A percentile compares a stretch with the other conserved stretches of the same genome.
phyloP scores from a whole-genome alignment of 2,329 filamentous ascomycete species.

The Microdochium nivale region DNA sequence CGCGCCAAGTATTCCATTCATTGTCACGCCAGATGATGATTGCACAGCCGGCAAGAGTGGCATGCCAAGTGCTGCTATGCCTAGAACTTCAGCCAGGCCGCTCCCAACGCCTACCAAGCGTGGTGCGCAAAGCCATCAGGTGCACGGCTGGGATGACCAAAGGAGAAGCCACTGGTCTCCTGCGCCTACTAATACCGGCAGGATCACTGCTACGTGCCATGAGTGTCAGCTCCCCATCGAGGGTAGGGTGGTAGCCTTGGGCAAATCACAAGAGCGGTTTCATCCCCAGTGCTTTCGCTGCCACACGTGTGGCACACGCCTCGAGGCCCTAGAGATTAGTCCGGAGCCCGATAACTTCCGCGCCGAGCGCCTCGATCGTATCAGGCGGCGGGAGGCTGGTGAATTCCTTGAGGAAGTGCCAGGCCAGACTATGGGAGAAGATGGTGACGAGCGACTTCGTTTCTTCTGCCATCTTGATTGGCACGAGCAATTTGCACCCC shows the following conservation, averaged over 20 bases:
- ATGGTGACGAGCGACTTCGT: slow-evolving; percentile 64
- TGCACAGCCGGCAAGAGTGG: slow-evolving; percentile 3
- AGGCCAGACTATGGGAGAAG: slow-evolving; percentile 56
- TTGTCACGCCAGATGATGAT: slow-evolving; percentile 37
- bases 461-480: slow-evolving; percentile 99
- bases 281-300: slow-evolving; percentile 92
- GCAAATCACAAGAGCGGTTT: slow-evolving; percentile 65
- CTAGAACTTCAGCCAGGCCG: slow-evolving; percentile 28
- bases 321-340: slow-evolving; percentile 95
- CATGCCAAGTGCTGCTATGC: slow-evolving; percentile 6
- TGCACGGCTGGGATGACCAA: slow-evolving; percentile 27
- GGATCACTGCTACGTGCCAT: slow-evolving; percentile 67
- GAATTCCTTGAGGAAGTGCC: slow-evolving; percentile 54
- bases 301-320: slow-evolving; percentile 74
- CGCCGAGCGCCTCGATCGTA: slow-evolving; percentile 63
- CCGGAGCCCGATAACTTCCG: slow-evolving; percentile 74
- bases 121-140: slow-evolving; percentile 14
- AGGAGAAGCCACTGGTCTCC: slow-evolving; percentile 52
- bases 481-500: slow-evolving; percentile 86
- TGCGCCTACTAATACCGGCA: slow-evolving; percentile 33
- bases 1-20: slow-evolving; percentile 25
- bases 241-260: slow-evolving; percentile 80
- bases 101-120: slow-evolving; percentile 35
- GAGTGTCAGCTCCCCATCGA: slow-evolving; percentile 79
- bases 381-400: slow-evolving; percentile 49